Evolutionary conservation across 164 flowering plant genomes (phyloP), one percentile per base, ranked within the genome.

Genomic region (Litsea cubeba): DNA sequence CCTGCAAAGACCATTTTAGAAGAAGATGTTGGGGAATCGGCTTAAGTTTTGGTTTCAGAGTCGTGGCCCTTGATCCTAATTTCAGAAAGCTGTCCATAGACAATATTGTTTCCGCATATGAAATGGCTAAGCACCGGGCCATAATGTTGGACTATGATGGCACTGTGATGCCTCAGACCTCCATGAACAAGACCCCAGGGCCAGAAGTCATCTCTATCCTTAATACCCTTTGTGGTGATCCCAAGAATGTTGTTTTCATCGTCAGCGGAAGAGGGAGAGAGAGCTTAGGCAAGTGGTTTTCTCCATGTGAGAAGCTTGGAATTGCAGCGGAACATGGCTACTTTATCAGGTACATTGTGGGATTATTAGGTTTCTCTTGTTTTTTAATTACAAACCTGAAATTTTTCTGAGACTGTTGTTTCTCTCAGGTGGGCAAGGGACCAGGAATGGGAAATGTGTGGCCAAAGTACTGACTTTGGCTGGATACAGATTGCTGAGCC

Each of bases 301-400:
- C 94, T 80, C 88, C 91, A 11, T 91, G 96, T 69, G 78, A 83
- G 73, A 88, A 85, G 75, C 88, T 91, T 67, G 96, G 96, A 73
- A 84, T 91, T 71, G 92, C 96, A 23, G 91, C 96, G 14, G 96
- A 91, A 66, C 96, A 91, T 80, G 96, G 96, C 26, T 91, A 84
- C 80, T 90, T 85, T 75, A 32, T 90, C 78, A 87, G 94, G 96
- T 87, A 71, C 50, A 71, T 62, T 50, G n/a, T 66, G 18, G 18
- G 32, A 30, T 30, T 3, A 66, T 17, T 66, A 15, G 40, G 2
- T 60, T 23, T 58, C 5, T 67, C 65, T 70, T 8, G 10, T 81
- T 77, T 23, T 80, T 85, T 72, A 80, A 54, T 54, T 17, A 78
- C 58, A 73, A 82, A 85, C 12, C 58, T 78, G 65, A 1, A 74